A percentile compares a stretch with the other conserved stretches of the same genome.
Conservation (phyloP, 2,329 filamentous ascomycete genomes). For the Tolypocladium ophioglossoides region DNA sequence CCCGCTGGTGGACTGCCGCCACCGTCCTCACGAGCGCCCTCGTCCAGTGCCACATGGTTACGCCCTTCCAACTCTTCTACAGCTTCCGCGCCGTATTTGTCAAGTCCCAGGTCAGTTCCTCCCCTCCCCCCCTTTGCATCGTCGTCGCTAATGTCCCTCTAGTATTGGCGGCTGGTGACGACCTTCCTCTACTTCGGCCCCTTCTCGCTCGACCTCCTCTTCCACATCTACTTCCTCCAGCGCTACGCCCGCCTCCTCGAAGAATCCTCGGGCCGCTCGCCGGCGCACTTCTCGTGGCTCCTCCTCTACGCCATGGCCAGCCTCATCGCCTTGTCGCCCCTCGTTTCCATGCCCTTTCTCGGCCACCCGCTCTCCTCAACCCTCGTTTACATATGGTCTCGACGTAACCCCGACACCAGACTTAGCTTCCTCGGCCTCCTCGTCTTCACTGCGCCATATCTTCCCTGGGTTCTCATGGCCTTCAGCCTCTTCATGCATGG, state of each 20-base stretch:
- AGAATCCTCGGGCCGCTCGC: constrained; percentile 83
- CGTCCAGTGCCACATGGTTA: constrained; percentile 87
- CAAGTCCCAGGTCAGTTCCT: constrained; percentile 68
- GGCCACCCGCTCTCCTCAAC: constrained; percentile 90
- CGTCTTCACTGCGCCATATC: constrained; percentile 85
- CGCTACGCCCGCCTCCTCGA: constrained; percentile 92
- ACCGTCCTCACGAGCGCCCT: constrained; percentile 79
- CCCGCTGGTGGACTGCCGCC: constrained; percentile 91
- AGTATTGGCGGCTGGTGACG: constrained; percentile 96
- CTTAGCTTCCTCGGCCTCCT: constrained; percentile 82
- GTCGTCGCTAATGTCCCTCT: constrained; percentile 5
- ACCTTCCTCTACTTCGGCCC: constrained; percentile 98
- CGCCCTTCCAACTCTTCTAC: constrained; percentile 93
- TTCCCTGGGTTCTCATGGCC: constrained; percentile 91
- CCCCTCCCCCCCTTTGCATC: neutral
- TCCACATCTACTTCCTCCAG: constrained; percentile 97
- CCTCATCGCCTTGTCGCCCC: constrained; percentile 70
- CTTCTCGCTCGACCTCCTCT: constrained; percentile 84
- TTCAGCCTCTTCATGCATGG: constrained; percentile 90
- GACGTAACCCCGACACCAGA: constrained; percentile 83
- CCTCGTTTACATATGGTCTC: constrained; percentile 95
- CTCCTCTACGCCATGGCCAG: constrained; percentile 74
- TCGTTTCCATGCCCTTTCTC: constrained; percentile 86
- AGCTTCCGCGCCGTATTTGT: constrained; percentile 85
- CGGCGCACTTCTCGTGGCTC: constrained; percentile 92